Percentiles rank a stretch among this genome's conserved stretches.
Evolutionary conservation across 768 basidiomycete genomes (phyloP).

Genomic region (Postia placenta): DNA sequence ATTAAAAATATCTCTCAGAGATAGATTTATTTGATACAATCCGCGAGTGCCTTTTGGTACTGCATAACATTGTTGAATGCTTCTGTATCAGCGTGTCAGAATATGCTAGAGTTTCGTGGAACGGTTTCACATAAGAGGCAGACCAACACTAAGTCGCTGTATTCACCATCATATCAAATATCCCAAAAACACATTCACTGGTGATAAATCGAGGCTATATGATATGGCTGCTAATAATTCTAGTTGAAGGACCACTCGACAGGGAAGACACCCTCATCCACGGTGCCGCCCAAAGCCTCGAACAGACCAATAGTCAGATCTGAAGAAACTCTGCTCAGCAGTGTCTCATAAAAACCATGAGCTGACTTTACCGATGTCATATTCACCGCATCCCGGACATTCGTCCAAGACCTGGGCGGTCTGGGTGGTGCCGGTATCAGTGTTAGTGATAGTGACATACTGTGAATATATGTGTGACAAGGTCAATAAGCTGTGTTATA

Average conservation of each 20-base stretch:
- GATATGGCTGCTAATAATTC: too few species aligned
- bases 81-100: too few species aligned
- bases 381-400: slow-evolving; percentile 47
- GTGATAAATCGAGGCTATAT: too few species aligned
- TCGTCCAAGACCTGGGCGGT: slow-evolving; percentile 50
- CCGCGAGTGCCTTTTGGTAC: too few species aligned
- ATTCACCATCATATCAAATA: too few species aligned
- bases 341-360: neutral
- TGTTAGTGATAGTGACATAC: slow-evolving; percentile 59
- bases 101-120: too few species aligned
- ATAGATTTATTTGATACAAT: too few species aligned
- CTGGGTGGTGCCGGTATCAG: slow-evolving; percentile 42
- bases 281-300: neutral
- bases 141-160: too few species aligned
- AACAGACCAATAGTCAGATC: neutral
- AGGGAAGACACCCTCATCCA: neutral
- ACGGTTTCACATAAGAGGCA: too few species aligned
- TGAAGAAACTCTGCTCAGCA: neutral
- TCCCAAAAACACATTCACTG: too few species aligned
- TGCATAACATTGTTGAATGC: too few species aligned
- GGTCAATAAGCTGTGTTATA: neutral
- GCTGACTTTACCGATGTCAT: slow-evolving; percentile 47
- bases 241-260: neutral
- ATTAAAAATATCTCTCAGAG: too few species aligned
- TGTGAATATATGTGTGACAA: slow-evolving; percentile 20